Conservation (phyloP, 2,329 filamentous ascomycete genomes). For the Fusarium bactridioides region DNA sequence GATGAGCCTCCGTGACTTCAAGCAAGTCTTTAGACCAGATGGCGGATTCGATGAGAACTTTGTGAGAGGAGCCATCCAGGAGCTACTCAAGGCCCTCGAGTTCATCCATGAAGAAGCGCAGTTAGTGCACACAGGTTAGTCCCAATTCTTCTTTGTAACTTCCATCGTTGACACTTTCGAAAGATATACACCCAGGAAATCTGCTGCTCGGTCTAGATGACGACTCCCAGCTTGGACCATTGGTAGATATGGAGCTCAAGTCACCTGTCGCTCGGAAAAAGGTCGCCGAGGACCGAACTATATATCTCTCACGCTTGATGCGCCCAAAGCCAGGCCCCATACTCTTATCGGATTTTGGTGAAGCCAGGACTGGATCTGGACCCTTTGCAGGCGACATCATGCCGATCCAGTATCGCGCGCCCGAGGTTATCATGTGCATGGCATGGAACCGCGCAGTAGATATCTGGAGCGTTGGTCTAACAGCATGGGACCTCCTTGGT, state of each 20-base stretch:
- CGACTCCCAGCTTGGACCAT: constrained; percentile 27
- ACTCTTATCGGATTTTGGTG: constrained; percentile 43
- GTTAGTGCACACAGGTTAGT: constrained; percentile 45
- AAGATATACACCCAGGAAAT: constrained; percentile 42
- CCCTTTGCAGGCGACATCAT: constrained; percentile 43
- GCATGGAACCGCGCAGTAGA: constrained; percentile 40
- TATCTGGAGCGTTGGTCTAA: constrained; percentile 43
- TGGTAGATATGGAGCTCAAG: constrained; percentile 36
- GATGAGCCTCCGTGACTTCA: constrained; percentile 46
- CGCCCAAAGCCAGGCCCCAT: constrained; percentile 37
- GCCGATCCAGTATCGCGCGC: constrained; percentile 39
- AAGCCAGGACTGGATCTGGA: constrained; percentile 37
- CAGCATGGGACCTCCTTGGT: constrained; percentile 39
- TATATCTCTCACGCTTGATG: constrained; percentile 41
- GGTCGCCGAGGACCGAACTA: constrained; percentile 15
- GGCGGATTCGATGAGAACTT: constrained; percentile 37
- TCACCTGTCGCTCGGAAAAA: constrained; percentile 34
- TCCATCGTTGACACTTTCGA: not conserved
- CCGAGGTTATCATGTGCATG: constrained; percentile 34
- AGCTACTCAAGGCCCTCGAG: constrained; percentile 46
- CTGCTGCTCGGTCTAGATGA: constrained; percentile 36
- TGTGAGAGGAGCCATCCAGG: constrained; percentile 42
- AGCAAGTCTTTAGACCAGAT: constrained; percentile 37
- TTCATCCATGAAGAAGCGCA: constrained; percentile 47
- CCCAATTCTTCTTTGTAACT: too few species aligned